Evolutionary conservation across 176 grass and related monocot genomes (phyloP), one percentile per base, ranked within the genome.

Genomic region (Cenchrus fungigraminus): DNA sequence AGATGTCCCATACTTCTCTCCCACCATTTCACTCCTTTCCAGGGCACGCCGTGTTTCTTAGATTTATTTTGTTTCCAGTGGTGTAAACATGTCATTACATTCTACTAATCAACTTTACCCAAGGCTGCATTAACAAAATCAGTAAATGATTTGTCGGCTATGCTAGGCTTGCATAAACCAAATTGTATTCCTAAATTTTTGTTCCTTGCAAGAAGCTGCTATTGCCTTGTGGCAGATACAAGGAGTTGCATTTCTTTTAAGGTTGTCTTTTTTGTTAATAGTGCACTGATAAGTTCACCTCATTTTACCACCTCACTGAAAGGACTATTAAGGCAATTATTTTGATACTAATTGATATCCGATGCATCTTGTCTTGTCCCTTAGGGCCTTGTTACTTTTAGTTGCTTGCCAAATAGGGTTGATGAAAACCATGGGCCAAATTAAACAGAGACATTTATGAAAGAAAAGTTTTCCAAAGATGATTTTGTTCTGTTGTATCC

Each of bases 311-410:
- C 67, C 60, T 83, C 22, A 25, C 56, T 32, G 28, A 90, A 87
- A 63, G 29, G 67, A n/a, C 42, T 43, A 58, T 68, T 70, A 51
- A 32, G 40, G 63, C 9, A 65, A 79, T 45, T 78, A 50, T 44
- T 83, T 37, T 61, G 29, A 14, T 78, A 43, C 60, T 31, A n/a
- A 68, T 76, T 62, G 43, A 50, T 61, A 50, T 55, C 43, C 74
- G 59, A 61, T 83, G 60, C 3, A 34, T 78, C 59, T 74, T 52
- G 52, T 78, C 73, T 82, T 82, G 55, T 86, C 57, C 64, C 53
- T 71, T 86, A 77, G 64, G 32, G 73, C 47, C 28, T 84, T 82
- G 50, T 86, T 64, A 68, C 42, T 90, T 59, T 8, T 53, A 76
- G 69, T 34, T 84, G 50, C 60, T 45, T 61, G 19, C 19, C 44